A percentile compares a stretch with the other conserved stretches of the same genome.
Evolutionary conservation across 805 yeast genomes (phyloP).

Genomic region (Saccharomycopsis babjevae): DNA sequence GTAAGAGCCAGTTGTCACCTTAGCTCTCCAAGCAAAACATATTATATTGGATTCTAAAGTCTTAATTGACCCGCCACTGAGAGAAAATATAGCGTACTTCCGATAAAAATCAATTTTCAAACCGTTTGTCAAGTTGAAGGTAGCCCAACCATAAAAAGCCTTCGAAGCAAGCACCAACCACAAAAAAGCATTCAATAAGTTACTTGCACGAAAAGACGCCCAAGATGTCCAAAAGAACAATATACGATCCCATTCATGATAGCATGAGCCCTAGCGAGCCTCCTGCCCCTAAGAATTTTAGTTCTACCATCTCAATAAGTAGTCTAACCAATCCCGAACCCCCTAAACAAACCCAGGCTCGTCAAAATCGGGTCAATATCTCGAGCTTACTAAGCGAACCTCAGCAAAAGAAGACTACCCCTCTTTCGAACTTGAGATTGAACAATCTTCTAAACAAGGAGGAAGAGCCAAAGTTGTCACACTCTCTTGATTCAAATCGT

Average conservation of each 20-base stretch:
- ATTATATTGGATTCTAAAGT: too few relatives aligned
- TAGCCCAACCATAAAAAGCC: not conserved
- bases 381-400: constrained; percentile 5
- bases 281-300: not conserved
- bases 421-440: not conserved
- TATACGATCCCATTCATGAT: constrained; percentile 18
- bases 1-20: too few relatives aligned
- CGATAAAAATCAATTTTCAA: not conserved
- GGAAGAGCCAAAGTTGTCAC: not conserved
- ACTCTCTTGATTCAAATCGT: not conserved
- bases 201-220: not conserved
- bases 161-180: not conserved
- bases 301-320: not conserved
- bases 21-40: too few relatives aligned
- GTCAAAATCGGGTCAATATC: constrained; percentile 6
- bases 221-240: constrained; percentile 10
- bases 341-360: not conserved
- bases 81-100: not conserved
- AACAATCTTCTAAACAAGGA: not conserved
- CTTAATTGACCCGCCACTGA: too few relatives aligned
- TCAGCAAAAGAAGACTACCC: not conserved
- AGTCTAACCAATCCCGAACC: not conserved
- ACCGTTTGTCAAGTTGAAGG: not conserved
- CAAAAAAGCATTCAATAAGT: not conserved
- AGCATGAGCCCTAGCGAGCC: not conserved